Conservation (phyloP, 805 yeast species). For the Yamadazyma kitorensis region DNA sequence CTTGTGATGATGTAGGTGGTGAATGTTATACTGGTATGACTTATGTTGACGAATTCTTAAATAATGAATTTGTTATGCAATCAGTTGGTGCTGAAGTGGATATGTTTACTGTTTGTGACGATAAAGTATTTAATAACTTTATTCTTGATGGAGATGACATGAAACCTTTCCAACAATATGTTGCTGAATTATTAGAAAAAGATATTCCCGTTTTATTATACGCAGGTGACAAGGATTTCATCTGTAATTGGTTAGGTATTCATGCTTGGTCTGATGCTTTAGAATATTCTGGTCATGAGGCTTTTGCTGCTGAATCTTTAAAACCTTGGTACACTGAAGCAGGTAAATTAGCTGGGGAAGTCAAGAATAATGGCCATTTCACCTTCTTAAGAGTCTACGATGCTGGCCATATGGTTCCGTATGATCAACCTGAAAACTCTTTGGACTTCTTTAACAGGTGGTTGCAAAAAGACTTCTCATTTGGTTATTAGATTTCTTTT, state of each 20-base stretch:
- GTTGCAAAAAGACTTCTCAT: slow-evolving; percentile 63
- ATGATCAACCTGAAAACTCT: slow-evolving; percentile 76
- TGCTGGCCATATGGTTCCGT: slow-evolving; percentile 97
- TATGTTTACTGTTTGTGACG: slow-evolving; percentile 45
- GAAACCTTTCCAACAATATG: slow-evolving; percentile 70
- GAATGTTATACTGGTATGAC: slow-evolving; percentile 53
- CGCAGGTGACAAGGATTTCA: slow-evolving; percentile 46
- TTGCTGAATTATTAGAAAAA: slow-evolving; percentile 37
- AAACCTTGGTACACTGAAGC: slow-evolving; percentile 36
- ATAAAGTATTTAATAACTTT: slow-evolving; percentile 49
- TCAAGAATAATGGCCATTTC: slow-evolving; percentile 67
- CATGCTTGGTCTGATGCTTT: slow-evolving; percentile 38
- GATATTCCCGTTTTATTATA: slow-evolving; percentile 40
- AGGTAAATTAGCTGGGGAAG: slow-evolving; percentile 62
- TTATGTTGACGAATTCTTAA: slow-evolving; percentile 50
- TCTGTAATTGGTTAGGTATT: slow-evolving; percentile 47
- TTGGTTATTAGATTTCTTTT: slow-evolving; percentile 12
- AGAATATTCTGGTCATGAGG: slow-evolving; percentile 22
- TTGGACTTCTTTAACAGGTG: slow-evolving; percentile 84
- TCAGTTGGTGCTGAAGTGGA: slow-evolving; percentile 58
- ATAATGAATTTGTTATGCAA: slow-evolving; percentile 50
- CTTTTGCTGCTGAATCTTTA: slow-evolving; percentile 19
- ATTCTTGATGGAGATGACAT: slow-evolving; percentile 61
- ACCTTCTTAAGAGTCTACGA: slow-evolving; percentile 82
- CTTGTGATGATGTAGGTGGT: slow-evolving; percentile 47